Evolutionary conservation across 2,329 filamentous ascomycete species (phyloP).

Genomic region (Xylaria sp.): DNA sequence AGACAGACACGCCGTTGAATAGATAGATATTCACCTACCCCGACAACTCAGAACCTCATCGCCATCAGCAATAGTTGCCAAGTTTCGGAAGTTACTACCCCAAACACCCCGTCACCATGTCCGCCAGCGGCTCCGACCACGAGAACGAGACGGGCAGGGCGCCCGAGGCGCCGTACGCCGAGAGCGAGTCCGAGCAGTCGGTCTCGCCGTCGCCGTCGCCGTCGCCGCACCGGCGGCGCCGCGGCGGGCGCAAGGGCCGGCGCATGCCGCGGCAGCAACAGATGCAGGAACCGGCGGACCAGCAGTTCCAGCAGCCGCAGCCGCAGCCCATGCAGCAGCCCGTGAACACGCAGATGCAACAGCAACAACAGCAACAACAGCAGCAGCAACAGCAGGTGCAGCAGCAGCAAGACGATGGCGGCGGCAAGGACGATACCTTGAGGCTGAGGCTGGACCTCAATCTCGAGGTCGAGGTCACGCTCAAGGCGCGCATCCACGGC

Average conservation of each 20-base stretch:
- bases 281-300: conserved; percentile 8
- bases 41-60: too few species aligned
- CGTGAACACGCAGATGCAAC: conserved; percentile 20
- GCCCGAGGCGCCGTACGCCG: conserved; percentile 20
- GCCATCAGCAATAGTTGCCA: background rate
- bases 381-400: conserved; percentile 19
- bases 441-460: conserved; percentile 78
- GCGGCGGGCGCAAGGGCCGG: conserved; percentile 25
- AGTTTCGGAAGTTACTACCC: background rate
- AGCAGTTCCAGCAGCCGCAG: conserved; percentile 19
- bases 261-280: conserved; percentile 13
- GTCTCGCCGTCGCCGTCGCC: conserved; percentile 13
- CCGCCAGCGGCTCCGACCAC: conserved; percentile 16
- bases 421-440: conserved; percentile 63
- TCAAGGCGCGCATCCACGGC: conserved; percentile 86
- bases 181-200: conserved; percentile 27
- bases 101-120: conserved; percentile 12
- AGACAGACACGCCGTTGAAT: too few species aligned
- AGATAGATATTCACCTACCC: too few species aligned
- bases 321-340: conserved; percentile 22
- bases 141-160: conserved; percentile 17
- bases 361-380: conserved; percentile 23
- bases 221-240: conserved; percentile 22
- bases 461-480: conserved; percentile 80
- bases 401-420: conserved; percentile 23